Conservation (phyloP, 192 early-diverging fungal species). For the Coemansia sp. region DNA sequence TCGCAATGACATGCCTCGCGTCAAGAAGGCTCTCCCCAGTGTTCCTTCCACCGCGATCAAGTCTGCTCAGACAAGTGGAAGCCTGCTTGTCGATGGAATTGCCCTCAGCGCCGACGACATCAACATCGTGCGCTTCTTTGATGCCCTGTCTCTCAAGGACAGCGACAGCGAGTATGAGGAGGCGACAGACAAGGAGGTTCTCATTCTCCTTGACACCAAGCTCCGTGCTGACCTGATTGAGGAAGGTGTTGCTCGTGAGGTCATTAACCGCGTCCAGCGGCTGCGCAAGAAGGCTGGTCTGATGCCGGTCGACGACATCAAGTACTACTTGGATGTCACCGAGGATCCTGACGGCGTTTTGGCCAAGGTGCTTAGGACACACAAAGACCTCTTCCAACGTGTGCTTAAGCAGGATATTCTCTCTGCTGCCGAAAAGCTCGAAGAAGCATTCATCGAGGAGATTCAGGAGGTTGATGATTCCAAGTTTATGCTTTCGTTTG, state of each 20-base stretch:
- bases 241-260: slow-evolving; percentile 90
- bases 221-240: slow-evolving; percentile 79
- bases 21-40: slow-evolving; percentile 79
- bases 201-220: slow-evolving; percentile 86
- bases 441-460: slow-evolving; percentile 68
- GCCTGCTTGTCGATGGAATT: slow-evolving; percentile 78
- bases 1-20: slow-evolving; percentile 83
- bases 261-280: slow-evolving; percentile 96
- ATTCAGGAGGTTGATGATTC: slow-evolving; percentile 76
- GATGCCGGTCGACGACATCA: slow-evolving; percentile 83
- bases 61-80: slow-evolving; percentile 68
- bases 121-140: slow-evolving; percentile 84
- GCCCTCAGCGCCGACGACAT: slow-evolving; percentile 80
- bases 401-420: slow-evolving; percentile 71
- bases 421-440: slow-evolving; percentile 29
- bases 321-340: slow-evolving; percentile 77
- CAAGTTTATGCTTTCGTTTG: slow-evolving; percentile 72
- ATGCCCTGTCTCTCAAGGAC: slow-evolving; percentile 55
- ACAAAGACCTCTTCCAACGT: slow-evolving; percentile 71
- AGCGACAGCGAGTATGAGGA: slow-evolving; percentile 66
- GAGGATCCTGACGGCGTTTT: slow-evolving; percentile 70
- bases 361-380: slow-evolving; percentile 66
- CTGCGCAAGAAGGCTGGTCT: slow-evolving; percentile 94
- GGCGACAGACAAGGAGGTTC: slow-evolving; percentile 74
- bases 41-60: slow-evolving; percentile 77